Evolutionary conservation across 2,329 filamentous ascomycete genomes (phyloP), one percentile per base, ranked within the genome.

Genomic region (Blastomyces silverae): DNA sequence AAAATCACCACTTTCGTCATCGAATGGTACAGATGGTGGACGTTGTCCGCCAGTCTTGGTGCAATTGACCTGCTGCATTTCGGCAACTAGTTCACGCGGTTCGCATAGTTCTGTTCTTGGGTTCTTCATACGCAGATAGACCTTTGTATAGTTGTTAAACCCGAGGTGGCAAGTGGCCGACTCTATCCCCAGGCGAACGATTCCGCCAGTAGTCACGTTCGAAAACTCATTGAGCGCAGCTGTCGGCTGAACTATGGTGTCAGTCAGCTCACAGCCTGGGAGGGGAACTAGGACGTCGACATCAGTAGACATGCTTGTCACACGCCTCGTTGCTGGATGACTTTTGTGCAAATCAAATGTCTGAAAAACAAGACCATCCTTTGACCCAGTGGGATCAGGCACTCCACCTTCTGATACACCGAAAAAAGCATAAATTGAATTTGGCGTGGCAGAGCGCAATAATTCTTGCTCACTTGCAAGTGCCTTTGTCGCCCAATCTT

Each of bases 291-390:
- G 31, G 11, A 42, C 44, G 28, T 61, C 39, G 25, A 61, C 58
- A 20, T 20, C 5, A 44, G 39, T 46, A 44, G 58, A 61, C 39
- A 61, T 46, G 39, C 39, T 44, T 13, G 11, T 46, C 22, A 61
- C 39, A 20, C 20, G 22, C 44, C 28, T 44, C 39, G 13, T 28
- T 28, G 15, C 15, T 3, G 39, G 17, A 34, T 39, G 31, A 11
- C 28, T 61, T 6, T 34, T 22, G 34, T 22, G 22, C 34, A 61
- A 61, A 61, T 28, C 58, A 61, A 61, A 61, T 44, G 58, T 46
- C 58, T 46, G 39, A 61, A 46, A 61, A 17, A 34, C 28, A 46
- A 28, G 46, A 8, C 58, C 58, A 48, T 28, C 39, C 58, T 61
- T 61, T 46, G 58, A n/a, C 28, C 58, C 58, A n/a, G 22, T 25